Base-by-base conservation (phyloP, 192 early-diverging fungal species). In the Spinellus fusiger region DNA sequence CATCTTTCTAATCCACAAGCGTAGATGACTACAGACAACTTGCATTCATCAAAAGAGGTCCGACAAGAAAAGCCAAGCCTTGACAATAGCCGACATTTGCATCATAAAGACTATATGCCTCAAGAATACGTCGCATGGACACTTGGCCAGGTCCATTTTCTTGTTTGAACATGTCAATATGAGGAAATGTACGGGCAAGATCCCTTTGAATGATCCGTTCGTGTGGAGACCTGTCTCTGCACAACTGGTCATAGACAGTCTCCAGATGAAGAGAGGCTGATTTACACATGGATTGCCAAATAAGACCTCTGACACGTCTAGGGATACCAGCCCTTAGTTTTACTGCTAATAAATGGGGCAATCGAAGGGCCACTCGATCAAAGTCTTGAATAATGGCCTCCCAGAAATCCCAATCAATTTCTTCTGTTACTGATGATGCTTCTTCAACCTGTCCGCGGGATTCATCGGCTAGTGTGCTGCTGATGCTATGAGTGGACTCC, bases 21-120 rank as follows among this genome's bases (percentile, higher is more conserved):
- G 10, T 20, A 20, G 8, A 31, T 20, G 34, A 34, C 23, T 13
- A 13, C 16, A 25, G 9, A 44, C 18, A 34, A 33, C 76, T 77
- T 80, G 89, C 92, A 76, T 89, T 93, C 83, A 97, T 79, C 25
- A 99, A 75, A 59, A 99, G 65, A 55, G 92, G 90, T 5, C 94
- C 96, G 7, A 94, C 90, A 37, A 99, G 78, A 66, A 99, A 99
- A 3, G 92, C 87, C 22, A 99, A 81, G 16, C 96, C 96, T 77
- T 99, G 96, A 75, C 96, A 99, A 67, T 99, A 99, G 6, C 96
- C 96, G 26, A 99, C 88, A 68, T 94, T 85, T 15, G 86, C 73
- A 70, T 99, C 96, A 72, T 93, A 99, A 25, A 97, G 66, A 38
- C 87, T 89, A 66, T 99, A 99, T 8, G 95, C 95, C 71, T 91